phyloP scores from a whole-genome alignment of 805 yeast species.

The Candida glaebosa region DNA sequence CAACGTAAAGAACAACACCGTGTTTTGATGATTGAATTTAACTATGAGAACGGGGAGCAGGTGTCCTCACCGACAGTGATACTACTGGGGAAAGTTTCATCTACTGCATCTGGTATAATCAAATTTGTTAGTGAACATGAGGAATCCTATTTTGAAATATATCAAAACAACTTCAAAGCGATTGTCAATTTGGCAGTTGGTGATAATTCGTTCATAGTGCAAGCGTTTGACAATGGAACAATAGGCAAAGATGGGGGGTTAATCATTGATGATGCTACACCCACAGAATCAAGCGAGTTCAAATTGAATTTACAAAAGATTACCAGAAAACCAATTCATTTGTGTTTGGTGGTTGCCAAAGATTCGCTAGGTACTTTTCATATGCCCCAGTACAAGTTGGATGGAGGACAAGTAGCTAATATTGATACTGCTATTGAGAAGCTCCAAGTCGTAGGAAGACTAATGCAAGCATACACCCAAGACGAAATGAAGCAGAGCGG shows the following conservation, averaged over 20 bases:
- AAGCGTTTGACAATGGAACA: constrained; percentile 40
- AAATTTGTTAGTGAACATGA: constrained; percentile 10
- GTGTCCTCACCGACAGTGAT: constrained; percentile 39
- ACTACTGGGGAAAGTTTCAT: constrained; percentile 22
- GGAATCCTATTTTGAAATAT: constrained; percentile 51
- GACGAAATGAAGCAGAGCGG: constrained; percentile 84
- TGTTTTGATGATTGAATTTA: constrained; percentile 16
- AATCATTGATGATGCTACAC: constrained; percentile 19
- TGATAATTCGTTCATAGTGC: constrained; percentile 51
- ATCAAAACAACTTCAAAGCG: constrained; percentile 69
- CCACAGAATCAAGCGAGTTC: constrained; percentile 18
- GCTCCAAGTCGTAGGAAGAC: constrained; percentile 74
- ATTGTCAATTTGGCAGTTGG: constrained; percentile 69
- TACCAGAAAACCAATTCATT: constrained; percentile 66
- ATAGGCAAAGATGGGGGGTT: constrained; percentile 14
- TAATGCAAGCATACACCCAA: constrained; percentile 89
- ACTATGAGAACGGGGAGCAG: constrained; percentile 32
- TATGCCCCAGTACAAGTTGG: constrained; percentile 50
- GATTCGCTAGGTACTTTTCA: constrained; percentile 75
- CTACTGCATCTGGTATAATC: not conserved
- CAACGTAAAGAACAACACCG: not conserved
- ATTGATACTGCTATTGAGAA: constrained; percentile 70
- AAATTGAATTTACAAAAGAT: constrained; percentile 38
- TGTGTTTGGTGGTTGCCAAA: constrained; percentile 70
- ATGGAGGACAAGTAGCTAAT: constrained; percentile 57